These are phyloP conservation scores for Tremella yokohamensis DNA, from an alignment of 768 basidiomycete genomes.

Conservation along the genomic window DNA sequence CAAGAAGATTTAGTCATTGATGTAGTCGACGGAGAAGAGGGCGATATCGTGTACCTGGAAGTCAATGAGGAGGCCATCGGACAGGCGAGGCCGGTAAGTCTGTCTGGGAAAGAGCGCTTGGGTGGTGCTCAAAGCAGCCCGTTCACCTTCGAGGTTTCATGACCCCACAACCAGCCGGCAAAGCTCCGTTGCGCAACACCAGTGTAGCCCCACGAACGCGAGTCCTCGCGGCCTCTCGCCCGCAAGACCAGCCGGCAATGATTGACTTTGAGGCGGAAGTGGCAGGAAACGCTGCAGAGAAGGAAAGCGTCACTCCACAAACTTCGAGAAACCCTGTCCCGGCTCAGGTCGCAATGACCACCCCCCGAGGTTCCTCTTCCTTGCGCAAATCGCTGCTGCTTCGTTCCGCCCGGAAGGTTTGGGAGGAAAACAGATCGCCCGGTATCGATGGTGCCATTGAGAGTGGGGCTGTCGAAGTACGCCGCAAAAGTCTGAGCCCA, in stretches of 20 bases:
- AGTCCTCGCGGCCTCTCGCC: neutral
- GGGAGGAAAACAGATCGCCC: constrained; percentile 30
- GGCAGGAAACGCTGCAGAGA: no score
- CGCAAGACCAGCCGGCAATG: constrained; percentile 16
- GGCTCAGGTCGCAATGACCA: constrained; percentile 25
- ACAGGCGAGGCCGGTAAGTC: constrained; percentile 7
- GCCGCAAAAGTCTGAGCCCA: constrained; percentile 37
- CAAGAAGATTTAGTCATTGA: constrained; percentile 24
- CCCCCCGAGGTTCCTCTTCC: constrained; percentile 33
- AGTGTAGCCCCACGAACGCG: constrained; percentile 29
- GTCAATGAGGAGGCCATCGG: constrained; percentile 21
- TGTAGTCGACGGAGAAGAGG: constrained; percentile 35
- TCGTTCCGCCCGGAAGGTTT: constrained; percentile 42
- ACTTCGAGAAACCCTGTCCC: constrained; percentile 14
- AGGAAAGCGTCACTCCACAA: no score
- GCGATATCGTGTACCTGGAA: constrained; percentile 44
- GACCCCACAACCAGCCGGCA: constrained; percentile 28
- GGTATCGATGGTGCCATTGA: constrained; percentile 39
- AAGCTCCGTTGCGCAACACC: constrained; percentile 27
- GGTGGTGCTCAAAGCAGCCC: constrained; percentile 8
- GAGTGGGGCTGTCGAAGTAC: constrained; percentile 21
- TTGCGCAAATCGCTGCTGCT: constrained; percentile 46
- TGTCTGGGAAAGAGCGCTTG: neutral
- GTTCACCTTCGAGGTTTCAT: constrained; percentile 26
- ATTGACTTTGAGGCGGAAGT: neutral